Evolutionary conservation across 2,329 filamentous ascomycete genomes (phyloP).

Genomic region (Fusarium hainanense): DNA sequence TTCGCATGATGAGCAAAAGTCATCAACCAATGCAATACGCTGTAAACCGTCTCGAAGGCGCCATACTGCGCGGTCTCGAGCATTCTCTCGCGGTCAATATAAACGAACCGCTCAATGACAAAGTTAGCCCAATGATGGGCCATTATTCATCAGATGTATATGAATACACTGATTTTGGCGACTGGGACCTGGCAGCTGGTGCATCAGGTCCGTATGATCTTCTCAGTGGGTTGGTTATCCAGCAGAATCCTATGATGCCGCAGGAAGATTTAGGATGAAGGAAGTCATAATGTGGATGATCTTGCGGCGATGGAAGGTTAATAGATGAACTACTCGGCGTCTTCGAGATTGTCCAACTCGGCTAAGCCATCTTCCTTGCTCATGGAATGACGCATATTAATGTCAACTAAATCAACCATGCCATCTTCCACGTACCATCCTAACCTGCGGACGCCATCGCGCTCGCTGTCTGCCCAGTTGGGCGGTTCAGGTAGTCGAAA

Average conservation of each 20-base stretch:
- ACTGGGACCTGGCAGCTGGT: slow-evolving; percentile 48
- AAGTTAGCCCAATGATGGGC: slow-evolving; percentile 46
- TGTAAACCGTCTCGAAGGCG: slow-evolving; percentile 52
- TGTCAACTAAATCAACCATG: slow-evolving; percentile 44
- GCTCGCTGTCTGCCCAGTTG: slow-evolving; percentile 8
- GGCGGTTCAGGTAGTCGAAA: slow-evolving; percentile 44
- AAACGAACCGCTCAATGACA: slow-evolving; percentile 48
- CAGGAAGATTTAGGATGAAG: slow-evolving; percentile 41
- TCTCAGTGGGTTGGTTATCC: slow-evolving; percentile 43
- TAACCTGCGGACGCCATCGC: slow-evolving; percentile 37
- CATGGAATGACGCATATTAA: slow-evolving; percentile 39
- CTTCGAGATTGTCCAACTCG: slow-evolving; percentile 35
- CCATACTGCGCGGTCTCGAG: slow-evolving; percentile 53
- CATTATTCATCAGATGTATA: slow-evolving; percentile 45
- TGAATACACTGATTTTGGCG: slow-evolving; percentile 50
- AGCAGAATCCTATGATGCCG: slow-evolving; percentile 41
- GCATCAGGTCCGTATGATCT: slow-evolving; percentile 48
- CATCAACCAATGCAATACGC: slow-evolving; percentile 53
- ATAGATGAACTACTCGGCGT: slow-evolving; percentile 36
- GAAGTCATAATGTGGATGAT: background rate
- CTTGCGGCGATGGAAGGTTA: slow-evolving; percentile 2
- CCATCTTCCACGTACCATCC: slow-evolving; percentile 50
- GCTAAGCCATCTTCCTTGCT: slow-evolving; percentile 27
- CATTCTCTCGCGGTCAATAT: slow-evolving; percentile 52
- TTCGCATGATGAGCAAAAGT: slow-evolving; percentile 52